A percentile compares a stretch with the other conserved stretches of the same genome.
phyloP scores from a whole-genome alignment of 1,284 basidiomycete species.

The Rhodotorula sp. region DNA sequence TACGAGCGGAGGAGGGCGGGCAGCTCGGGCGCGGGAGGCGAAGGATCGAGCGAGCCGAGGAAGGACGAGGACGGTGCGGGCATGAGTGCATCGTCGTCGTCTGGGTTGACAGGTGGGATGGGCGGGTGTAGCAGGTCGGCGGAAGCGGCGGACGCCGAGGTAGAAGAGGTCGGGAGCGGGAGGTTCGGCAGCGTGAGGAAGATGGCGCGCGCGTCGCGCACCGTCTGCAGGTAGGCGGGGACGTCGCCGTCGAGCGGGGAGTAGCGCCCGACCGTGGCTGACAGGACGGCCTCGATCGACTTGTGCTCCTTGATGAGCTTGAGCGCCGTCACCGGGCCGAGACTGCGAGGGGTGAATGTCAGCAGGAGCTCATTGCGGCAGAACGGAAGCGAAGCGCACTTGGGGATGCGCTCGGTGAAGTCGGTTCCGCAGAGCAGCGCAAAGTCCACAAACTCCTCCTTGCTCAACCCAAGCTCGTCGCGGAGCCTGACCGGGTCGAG shows the following conservation, averaged over 20 bases:
- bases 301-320: slow-evolving; percentile 68
- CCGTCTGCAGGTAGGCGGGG: slow-evolving; percentile 61
- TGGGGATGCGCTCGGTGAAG: slow-evolving; percentile 70
- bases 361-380: too few relatives aligned
- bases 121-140: too few relatives aligned
- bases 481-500: slow-evolving; percentile 57
- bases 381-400: slow-evolving; percentile 2
- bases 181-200: slow-evolving; percentile 62
- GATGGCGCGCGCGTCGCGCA: slow-evolving; percentile 62
- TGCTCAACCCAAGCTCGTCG: slow-evolving; percentile 60
- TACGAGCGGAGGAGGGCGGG: neutral
- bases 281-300: slow-evolving; percentile 70
- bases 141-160: neutral
- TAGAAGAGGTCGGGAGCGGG: too few relatives aligned
- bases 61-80: neutral
- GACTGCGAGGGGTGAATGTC: slow-evolving; percentile 54
- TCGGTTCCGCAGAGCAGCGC: slow-evolving; percentile 82
- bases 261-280: slow-evolving; percentile 41
- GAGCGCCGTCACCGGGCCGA: slow-evolving; percentile 73
- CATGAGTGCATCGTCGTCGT: too few relatives aligned
- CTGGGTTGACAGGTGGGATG: neutral
- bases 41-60: neutral
- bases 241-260: neutral
- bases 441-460: slow-evolving; percentile 71
- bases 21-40: neutral